phyloP scores from a whole-genome alignment of 75 land plant species.

The Pinus tabuliformis region DNA sequence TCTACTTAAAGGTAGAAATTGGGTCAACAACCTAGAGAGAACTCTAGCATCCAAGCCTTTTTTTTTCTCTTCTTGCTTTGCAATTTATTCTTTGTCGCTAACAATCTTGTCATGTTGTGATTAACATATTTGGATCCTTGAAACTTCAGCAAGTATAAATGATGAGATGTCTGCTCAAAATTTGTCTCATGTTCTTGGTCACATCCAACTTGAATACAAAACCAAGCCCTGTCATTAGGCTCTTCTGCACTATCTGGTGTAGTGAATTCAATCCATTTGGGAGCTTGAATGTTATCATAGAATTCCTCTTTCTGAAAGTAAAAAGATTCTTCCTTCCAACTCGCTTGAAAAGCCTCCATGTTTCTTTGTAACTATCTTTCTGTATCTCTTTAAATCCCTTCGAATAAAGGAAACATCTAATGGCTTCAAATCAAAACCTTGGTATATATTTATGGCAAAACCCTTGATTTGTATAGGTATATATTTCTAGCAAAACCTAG shows the following conservation, averaged over 20 bases:
- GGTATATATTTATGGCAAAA: no score
- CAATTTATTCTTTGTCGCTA: background rate
- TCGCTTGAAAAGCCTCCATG: constrained; percentile 4
- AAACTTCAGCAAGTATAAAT: background rate
- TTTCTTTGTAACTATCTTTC: no score
- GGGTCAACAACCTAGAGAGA: no score
- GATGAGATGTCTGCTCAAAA: constrained; percentile 1
- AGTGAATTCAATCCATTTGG: constrained; percentile 9
- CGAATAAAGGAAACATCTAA: no score
- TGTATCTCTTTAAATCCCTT: no score
- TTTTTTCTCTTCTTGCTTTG: no score
- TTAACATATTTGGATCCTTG: background rate
- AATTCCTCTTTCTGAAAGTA: background rate
- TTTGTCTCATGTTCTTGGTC: background rate
- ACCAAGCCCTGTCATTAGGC: constrained; percentile 7
- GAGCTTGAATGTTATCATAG: constrained; percentile 7
- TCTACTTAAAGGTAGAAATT: no score
- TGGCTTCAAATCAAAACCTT: no score
- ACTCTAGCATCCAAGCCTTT: no score
- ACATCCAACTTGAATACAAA: constrained; percentile 4
- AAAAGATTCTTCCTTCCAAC: constrained; percentile 2
- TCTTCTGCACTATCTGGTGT: background rate
- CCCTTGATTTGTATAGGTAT: no score
- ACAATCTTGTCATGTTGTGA: background rate
- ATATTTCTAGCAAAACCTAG: no score